Base-by-base conservation (phyloP, 148 eudicot genomes). In the Arbutus unedo region DNA sequence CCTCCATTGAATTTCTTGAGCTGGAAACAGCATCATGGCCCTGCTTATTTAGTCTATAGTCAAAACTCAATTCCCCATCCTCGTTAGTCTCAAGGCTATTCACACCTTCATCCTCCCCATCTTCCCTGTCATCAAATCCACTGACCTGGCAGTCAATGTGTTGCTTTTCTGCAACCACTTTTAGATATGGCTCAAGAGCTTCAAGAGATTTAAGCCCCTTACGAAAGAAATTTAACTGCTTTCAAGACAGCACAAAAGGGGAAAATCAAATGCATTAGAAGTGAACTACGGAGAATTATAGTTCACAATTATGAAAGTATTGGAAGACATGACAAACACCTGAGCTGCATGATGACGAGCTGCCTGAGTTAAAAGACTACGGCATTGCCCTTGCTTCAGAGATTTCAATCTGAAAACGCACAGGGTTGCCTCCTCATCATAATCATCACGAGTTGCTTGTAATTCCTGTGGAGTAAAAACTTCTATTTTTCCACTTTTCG, bases 301-400 rank as follows among this genome's bases (percentile, higher is more conserved):
- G 13, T 14, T 38, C 21, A 10, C 5, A 55, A 45, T 18, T 59
- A 53, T 19, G 16, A 70, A 74, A 47, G 62, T 72, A 47, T 9
- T 19, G 79, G 62, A 76, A 57, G 74, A 57, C 44, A 77, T 5
- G 25, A 41, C 44, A n/a, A 77, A 74, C 74, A 94, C 99, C 99
- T 96, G 99, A 82, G 99, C 93, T 64, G 94, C 91, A 85, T 96
- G 97, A 85, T 96, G 99, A 77, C 99, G 99, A 88, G 95, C 98
- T 82, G 98, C 98, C 86, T 96, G 99, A 16, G 99, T 94, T 78
- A 96, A 81, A 77, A 96, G 92, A 90, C 99, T 93, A 57, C 96
- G 92, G 78, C 90, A 89, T 87, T 96, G 99, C 81, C 99, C 99
- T 93, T 96, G 91, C 84, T 96, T 96, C 86, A 96, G 85, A 76